Evolutionary conservation across 2,329 filamentous ascomycete species (phyloP).

Genomic region (Colletotrichum gigasporum): DNA sequence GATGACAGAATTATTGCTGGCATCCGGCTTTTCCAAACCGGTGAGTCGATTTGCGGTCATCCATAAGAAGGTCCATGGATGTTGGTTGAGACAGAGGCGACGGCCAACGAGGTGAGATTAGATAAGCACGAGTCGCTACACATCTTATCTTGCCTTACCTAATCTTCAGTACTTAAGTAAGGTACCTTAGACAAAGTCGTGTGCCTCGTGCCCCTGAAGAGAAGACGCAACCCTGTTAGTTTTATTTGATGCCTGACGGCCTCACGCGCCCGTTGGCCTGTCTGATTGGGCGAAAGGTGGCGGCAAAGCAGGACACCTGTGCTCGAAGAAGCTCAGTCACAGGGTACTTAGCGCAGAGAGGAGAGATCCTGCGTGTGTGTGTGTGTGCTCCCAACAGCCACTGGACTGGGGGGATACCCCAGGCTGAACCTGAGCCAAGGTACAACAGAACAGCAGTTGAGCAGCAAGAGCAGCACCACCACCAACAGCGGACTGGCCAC

Average conservation of each 20-base stretch:
- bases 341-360: not conserved
- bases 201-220: constrained; percentile 26
- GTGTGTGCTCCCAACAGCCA: not conserved
- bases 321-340: constrained; percentile 1
- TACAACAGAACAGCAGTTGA: not conserved
- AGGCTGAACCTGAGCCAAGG: no score
- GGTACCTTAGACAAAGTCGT: not conserved
- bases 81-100: no score
- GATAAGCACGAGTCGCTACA: no score
- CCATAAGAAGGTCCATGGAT: no score
- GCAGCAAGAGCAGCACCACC: not conserved
- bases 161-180: no score
- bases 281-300: constrained; percentile 21
- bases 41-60: no score
- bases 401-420: no score
- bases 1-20: no score
- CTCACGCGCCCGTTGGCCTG: not conserved
- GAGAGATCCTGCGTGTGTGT: not conserved
- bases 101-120: no score
- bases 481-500: not conserved
- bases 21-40: no score
- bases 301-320: constrained; percentile 17
- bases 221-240: not conserved
- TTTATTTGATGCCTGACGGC: constrained; percentile 29
- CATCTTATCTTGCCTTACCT: no score